Base-by-base conservation (phyloP, 2,329 filamentous ascomycete species). In the Trichoderma sp. region DNA sequence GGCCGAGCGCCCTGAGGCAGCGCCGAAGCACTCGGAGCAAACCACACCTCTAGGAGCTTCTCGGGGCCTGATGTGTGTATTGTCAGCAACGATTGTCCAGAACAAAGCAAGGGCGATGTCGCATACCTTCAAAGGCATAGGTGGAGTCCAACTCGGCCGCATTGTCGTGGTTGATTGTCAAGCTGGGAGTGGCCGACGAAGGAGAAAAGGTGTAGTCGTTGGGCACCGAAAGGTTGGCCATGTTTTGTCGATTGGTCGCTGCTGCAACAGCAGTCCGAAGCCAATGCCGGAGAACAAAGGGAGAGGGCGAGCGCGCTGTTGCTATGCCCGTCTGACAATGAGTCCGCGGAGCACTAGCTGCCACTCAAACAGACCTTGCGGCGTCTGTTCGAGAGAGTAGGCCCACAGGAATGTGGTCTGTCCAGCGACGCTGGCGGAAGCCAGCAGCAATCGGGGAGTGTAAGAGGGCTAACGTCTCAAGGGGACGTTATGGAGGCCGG, bases 41-140 rank as follows among this genome's bases (percentile, higher is more conserved):
- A 98, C 95, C 95, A 99, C 75, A 99, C 94, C 82, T 99, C 95
- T 73, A 99, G 85, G 63, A 99, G 85, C 83, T 99, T 99, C 82
- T 99, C 95, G 51, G 95, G 95, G 66, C 94, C 90, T 90, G 67
- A 39, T 28, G 1, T 3, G 24, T 6, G n/a, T 57, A 7, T 15
- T 39, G 66, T 71, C 56, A 72, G 69, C 5, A 41, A 30, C 19
- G 50, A 12, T 1, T 19, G 1, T 15, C 14, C 12, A 45, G 9
- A n/a, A 34, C n/a, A 14, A 48, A 7, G 6, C 12, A 28, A 7
- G 3, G 21, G 15, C 21, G 17, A 4, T 19, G 26, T 5, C 17
- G 17, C 7, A 26, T 39, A 90, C 90, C 94, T 84, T 99, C 95
- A 76, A 99, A 99, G 71, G 94, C 93, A 84, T 93, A 97, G 84